phyloP scores from a whole-genome alignment of 2,329 filamentous ascomycete species.

The Triangularia verruculosa region DNA sequence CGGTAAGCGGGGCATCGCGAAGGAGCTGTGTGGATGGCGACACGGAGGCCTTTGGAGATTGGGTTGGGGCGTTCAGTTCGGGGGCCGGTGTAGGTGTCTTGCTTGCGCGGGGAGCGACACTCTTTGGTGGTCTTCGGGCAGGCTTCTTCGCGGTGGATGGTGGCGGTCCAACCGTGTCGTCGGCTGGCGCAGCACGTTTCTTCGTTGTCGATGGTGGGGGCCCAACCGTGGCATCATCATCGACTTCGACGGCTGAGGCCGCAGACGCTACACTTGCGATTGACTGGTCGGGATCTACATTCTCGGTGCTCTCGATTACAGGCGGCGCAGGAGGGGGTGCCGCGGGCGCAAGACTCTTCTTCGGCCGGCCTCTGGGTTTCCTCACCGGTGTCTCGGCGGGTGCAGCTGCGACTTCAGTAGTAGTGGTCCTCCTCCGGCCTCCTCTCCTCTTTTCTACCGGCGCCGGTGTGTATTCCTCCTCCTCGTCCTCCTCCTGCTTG shows the following conservation, averaged over 20 bases:
- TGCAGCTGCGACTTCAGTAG: slow-evolving; percentile 37
- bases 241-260: slow-evolving; percentile 28
- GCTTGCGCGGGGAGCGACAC: slow-evolving; percentile 19
- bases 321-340: slow-evolving; percentile 31
- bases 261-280: slow-evolving; percentile 28
- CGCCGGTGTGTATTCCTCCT: slow-evolving; percentile 79
- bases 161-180: slow-evolving; percentile 29
- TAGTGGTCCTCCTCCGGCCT: slow-evolving; percentile 39
- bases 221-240: slow-evolving; percentile 35
- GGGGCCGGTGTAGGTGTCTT: slow-evolving; percentile 37
- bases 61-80: slow-evolving; percentile 28
- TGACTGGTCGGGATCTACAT: slow-evolving; percentile 51
- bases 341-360: slow-evolving; percentile 37
- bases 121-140: slow-evolving; percentile 47
- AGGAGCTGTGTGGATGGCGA: slow-evolving; percentile 6
- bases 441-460: slow-evolving; percentile 51
- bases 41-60: not conserved
- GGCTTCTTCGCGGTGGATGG: slow-evolving; percentile 37
- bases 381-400: slow-evolving; percentile 29
- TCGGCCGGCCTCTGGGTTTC: slow-evolving; percentile 37
- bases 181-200: not conserved
- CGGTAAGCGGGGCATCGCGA: slow-evolving; percentile 53
- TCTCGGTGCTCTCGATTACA: slow-evolving; percentile 44
- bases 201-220: not conserved
- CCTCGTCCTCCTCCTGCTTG: slow-evolving; percentile 53